Percentiles rank a stretch among this genome's conserved stretches.
Conservation (phyloP, 2,329 filamentous ascomycete species). For the Zasmidium cellare region DNA sequence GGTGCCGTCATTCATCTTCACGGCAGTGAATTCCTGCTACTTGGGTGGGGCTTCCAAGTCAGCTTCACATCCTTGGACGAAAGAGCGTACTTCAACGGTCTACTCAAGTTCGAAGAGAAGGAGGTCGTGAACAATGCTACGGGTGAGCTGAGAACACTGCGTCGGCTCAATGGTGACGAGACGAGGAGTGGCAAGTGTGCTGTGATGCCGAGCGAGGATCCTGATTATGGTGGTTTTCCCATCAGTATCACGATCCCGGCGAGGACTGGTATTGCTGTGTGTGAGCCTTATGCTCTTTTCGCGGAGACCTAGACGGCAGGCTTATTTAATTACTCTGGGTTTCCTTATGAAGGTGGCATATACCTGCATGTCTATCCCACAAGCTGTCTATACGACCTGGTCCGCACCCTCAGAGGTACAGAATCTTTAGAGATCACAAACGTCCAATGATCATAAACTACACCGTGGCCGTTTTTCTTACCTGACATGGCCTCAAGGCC, state of each 20-base stretch:
- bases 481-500: no score
- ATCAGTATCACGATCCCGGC: conserved; percentile 57
- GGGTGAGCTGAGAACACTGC: conserved; percentile 39
- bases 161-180: conserved; percentile 48
- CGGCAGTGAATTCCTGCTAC: conserved; percentile 43
- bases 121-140: conserved; percentile 37
- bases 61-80: conserved; percentile 33
- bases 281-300: conserved; percentile 37
- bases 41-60: conserved; percentile 49
- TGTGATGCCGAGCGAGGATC: conserved; percentile 59
- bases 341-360: no score
- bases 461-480: no score
- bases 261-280: conserved; percentile 49
- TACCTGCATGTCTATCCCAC: no score
- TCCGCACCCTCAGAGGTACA: no score
- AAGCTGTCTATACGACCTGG: no score
- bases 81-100: conserved; percentile 43
- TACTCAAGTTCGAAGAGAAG: conserved; percentile 46
- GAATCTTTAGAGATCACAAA: no score
- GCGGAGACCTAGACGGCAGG: no score
- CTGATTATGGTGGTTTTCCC: conserved; percentile 58
- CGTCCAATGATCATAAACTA: no score
- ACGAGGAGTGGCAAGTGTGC: conserved; percentile 48
- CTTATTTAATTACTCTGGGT: no score
- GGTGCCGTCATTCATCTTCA: conserved; percentile 47